These are phyloP conservation scores for Domatiomyces globalis DNA, from an alignment of 2,329 filamentous ascomycete species.

Conservation along the genomic window DNA sequence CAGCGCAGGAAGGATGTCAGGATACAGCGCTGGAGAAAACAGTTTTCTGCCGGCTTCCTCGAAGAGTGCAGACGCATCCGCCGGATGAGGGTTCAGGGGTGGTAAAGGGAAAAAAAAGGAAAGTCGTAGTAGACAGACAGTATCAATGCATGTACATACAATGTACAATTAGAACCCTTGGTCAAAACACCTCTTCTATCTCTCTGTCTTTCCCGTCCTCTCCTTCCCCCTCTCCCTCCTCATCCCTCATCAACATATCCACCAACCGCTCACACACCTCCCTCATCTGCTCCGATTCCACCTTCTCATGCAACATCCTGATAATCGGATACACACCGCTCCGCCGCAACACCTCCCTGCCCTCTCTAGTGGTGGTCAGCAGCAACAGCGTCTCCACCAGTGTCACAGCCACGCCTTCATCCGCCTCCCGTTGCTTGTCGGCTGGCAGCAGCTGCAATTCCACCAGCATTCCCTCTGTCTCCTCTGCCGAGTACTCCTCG, in stretches of 20 bases:
- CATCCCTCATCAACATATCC: constrained; percentile 73
- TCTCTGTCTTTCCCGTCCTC: constrained; percentile 33
- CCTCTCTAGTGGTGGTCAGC: constrained; percentile 62
- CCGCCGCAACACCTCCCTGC: constrained; percentile 57
- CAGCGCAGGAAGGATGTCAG: constrained; percentile 28
- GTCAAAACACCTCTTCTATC: constrained; percentile 35
- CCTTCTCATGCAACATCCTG: constrained; percentile 66
- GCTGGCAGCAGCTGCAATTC: constrained; percentile 81
- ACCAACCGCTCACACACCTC: constrained; percentile 83
- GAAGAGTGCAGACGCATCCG: constrained; percentile 29
- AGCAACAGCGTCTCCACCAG: constrained; percentile 81
- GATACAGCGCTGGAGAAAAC: constrained; percentile 28
- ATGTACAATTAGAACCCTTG: constrained; percentile 25
- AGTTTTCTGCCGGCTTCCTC: constrained; percentile 32
- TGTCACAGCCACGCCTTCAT: constrained; percentile 62
- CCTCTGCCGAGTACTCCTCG: constrained; percentile 79
- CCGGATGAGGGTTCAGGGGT: constrained; percentile 33
- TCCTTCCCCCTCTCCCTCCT: constrained; percentile 39
- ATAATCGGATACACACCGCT: constrained; percentile 81
- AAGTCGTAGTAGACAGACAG: too few species aligned
- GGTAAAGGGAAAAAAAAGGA: constrained; percentile 20
- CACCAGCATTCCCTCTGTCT: constrained; percentile 71
- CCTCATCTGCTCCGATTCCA: constrained; percentile 63
- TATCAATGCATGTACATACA: constrained; percentile 14
- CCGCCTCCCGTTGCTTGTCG: constrained; percentile 72